phyloP scores from a whole-genome alignment of 2,329 filamentous ascomycete genomes.

The Alternaria conjuncta region DNA sequence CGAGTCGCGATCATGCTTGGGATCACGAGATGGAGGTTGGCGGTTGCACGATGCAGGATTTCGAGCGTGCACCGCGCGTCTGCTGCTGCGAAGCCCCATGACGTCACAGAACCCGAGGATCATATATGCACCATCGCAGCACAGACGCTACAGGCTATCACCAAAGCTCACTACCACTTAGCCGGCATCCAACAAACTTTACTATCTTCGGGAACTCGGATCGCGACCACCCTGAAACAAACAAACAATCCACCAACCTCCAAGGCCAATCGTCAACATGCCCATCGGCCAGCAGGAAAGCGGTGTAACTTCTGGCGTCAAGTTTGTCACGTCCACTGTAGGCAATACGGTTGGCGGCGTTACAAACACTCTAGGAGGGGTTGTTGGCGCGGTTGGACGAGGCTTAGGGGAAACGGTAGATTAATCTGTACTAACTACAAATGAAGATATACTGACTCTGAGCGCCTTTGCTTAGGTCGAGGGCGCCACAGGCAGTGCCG shows the following conservation, averaged over 20 bases:
- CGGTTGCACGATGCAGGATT: constrained; percentile 1
- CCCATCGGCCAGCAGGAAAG: constrained; percentile 48
- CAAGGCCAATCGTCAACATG: constrained; percentile 30
- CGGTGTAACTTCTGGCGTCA: constrained; percentile 59
- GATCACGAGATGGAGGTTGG: neutral
- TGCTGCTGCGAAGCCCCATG: constrained; percentile 9
- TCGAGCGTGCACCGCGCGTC: constrained; percentile 4
- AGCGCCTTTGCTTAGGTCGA: constrained; percentile 36
- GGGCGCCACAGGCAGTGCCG: constrained; percentile 53
- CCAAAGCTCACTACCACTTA: constrained; percentile 8
- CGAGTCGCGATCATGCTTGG: neutral
- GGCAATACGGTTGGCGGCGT: constrained; percentile 63
- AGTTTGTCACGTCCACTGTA: constrained; percentile 62
- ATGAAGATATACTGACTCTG: constrained; percentile 2
- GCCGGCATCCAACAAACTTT: constrained; percentile 8
- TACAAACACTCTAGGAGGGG: constrained; percentile 59
- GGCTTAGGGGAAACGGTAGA: constrained; percentile 52
- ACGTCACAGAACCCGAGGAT: constrained; percentile 11
- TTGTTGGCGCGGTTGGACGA: constrained; percentile 56
- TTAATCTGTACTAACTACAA: neutral
- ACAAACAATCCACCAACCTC: constrained; percentile 1
- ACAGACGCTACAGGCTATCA: neutral
- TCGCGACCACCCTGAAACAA: neutral
- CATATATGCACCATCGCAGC: constrained; percentile 14
- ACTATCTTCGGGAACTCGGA: neutral